Conservation (phyloP, 352 stramenopile genomes). For the Phytophthora citricola region DNA sequence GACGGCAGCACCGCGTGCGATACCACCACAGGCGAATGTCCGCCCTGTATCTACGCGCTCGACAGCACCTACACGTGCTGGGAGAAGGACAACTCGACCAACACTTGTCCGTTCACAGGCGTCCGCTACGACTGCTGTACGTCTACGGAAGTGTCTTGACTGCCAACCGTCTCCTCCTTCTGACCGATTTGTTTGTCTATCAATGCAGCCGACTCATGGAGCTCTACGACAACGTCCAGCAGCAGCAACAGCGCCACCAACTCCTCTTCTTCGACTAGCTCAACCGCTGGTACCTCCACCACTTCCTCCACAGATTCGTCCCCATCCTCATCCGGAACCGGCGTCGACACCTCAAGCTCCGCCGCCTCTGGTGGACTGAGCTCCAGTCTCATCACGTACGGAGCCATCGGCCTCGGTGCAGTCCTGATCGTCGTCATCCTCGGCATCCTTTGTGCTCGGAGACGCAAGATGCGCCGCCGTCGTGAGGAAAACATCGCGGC, state of each 20-base stretch:
- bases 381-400: constrained; percentile 52
- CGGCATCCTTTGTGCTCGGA: constrained; percentile 55
- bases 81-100: constrained; percentile 67
- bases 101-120: constrained; percentile 70
- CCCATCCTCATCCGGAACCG: constrained; percentile 16
- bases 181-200: too few relatives aligned
- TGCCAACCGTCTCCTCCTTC: not conserved
- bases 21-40: constrained; percentile 51
- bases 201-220: constrained; percentile 44
- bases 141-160: constrained; percentile 14
- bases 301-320: constrained; percentile 20
- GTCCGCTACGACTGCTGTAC: constrained; percentile 80
- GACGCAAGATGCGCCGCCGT: constrained; percentile 45
- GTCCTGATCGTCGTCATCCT: constrained; percentile 60
- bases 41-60: constrained; percentile 70
- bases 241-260: constrained; percentile 5
- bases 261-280: constrained; percentile 14
- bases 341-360: constrained; percentile 27
- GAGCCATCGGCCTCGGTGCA: constrained; percentile 57
- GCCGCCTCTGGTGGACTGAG: constrained; percentile 16
- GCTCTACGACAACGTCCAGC: constrained; percentile 15
- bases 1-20: constrained; percentile 42
- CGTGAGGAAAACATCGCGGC: constrained; percentile 27
- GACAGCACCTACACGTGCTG: constrained; percentile 64
- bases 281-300: constrained; percentile 10